A percentile compares a stretch with the other conserved stretches of the same genome.
Evolutionary conservation across 2,329 filamentous ascomycete species (phyloP).

Genomic region (Claviceps humidiphila): DNA sequence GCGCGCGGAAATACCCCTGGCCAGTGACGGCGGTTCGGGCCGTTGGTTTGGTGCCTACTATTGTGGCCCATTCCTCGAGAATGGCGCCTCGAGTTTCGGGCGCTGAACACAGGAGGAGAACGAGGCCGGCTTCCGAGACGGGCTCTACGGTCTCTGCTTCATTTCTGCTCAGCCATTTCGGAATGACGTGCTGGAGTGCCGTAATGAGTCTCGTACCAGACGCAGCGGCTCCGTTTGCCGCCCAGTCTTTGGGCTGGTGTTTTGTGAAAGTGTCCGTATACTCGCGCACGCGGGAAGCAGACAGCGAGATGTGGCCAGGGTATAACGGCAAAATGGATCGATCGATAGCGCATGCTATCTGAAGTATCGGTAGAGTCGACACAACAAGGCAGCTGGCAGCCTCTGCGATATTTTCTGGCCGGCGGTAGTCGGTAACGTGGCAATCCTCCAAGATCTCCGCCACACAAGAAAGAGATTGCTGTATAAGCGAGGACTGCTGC

Average conservation of each 20-base stretch:
- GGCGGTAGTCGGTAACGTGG: slow-evolving; percentile 33
- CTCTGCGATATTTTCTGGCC: slow-evolving; percentile 52
- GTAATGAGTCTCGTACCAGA: slow-evolving; percentile 12
- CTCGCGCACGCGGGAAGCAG: slow-evolving; percentile 8
- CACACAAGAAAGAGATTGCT: slow-evolving; percentile 16
- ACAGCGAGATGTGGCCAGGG: slow-evolving; percentile 15
- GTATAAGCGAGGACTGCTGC: slow-evolving; percentile 12
- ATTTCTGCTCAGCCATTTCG: slow-evolving; percentile 33
- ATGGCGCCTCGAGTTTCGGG: slow-evolving; percentile 22
- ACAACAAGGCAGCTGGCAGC: slow-evolving; percentile 45
- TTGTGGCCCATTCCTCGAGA: slow-evolving; percentile 33
- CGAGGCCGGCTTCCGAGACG: slow-evolving; percentile 36
- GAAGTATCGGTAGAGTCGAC: slow-evolving; percentile 34
- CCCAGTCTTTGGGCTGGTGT: slow-evolving; percentile 7
- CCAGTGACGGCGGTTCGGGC: slow-evolving; percentile 25
- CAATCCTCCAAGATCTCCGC: slow-evolving; percentile 27
- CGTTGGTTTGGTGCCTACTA: slow-evolving; percentile 22
- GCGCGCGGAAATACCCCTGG: slow-evolving; percentile 38
- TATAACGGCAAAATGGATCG: slow-evolving; percentile 5
- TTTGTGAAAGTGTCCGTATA: slow-evolving; percentile 12
- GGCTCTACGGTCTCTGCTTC: slow-evolving; percentile 37
- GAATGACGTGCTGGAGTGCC: slow-evolving; percentile 21
- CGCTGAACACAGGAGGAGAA: slow-evolving; percentile 33
- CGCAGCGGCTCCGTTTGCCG: slow-evolving; percentile 5
- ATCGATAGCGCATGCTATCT: slow-evolving; percentile 18